Conservation (phyloP, 108 stramenopile species). For the Cyclotella sp. region DNA sequence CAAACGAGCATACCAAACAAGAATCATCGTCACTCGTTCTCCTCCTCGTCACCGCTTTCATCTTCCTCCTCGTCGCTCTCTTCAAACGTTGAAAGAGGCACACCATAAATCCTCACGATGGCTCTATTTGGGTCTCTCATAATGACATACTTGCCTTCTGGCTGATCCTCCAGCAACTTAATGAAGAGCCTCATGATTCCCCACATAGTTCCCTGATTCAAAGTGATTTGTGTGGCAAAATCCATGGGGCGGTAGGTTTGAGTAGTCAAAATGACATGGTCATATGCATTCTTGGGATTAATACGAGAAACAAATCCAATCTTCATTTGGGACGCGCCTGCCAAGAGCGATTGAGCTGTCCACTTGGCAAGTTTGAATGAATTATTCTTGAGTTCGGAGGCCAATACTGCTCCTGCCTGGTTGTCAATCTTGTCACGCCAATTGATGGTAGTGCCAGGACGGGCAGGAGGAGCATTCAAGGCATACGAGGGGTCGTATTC, state of each 20-base stretch:
- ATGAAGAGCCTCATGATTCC: slow-evolving; percentile 96
- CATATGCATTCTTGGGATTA: slow-evolving; percentile 87
- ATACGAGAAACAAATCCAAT: slow-evolving; percentile 93
- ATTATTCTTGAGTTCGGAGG: slow-evolving; percentile 98
- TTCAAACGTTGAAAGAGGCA: slow-evolving; percentile 92
- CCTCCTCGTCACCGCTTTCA: slow-evolving; percentile 37
- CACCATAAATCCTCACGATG: slow-evolving; percentile 91
- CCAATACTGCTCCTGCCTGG: slow-evolving; percentile 95
- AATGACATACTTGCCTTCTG: slow-evolving; percentile 97
- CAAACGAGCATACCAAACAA: too few relatives aligned
- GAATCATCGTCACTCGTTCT: not conserved
- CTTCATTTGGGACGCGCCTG: slow-evolving; percentile 98
- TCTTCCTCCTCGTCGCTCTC: slow-evolving; percentile 87
- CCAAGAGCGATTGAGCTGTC: slow-evolving; percentile 95
- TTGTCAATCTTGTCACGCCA: slow-evolving; percentile 95
- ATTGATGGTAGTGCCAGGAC: slow-evolving; percentile 41
- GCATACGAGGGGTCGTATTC: slow-evolving; percentile 87
- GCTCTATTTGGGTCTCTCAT: slow-evolving; percentile 97
- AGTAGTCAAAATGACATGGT: slow-evolving; percentile 93
- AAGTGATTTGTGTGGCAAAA: slow-evolving; percentile 95
- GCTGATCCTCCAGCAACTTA: slow-evolving; percentile 84
- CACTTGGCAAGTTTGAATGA: slow-evolving; percentile 97
- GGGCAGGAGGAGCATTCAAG: slow-evolving; percentile 27
- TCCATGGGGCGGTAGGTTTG: slow-evolving; percentile 96
- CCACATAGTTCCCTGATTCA: slow-evolving; percentile 96